Evolutionary conservation across 2,329 filamentous ascomycete genomes (phyloP).

Genomic region (Phialophora verrucosa): DNA sequence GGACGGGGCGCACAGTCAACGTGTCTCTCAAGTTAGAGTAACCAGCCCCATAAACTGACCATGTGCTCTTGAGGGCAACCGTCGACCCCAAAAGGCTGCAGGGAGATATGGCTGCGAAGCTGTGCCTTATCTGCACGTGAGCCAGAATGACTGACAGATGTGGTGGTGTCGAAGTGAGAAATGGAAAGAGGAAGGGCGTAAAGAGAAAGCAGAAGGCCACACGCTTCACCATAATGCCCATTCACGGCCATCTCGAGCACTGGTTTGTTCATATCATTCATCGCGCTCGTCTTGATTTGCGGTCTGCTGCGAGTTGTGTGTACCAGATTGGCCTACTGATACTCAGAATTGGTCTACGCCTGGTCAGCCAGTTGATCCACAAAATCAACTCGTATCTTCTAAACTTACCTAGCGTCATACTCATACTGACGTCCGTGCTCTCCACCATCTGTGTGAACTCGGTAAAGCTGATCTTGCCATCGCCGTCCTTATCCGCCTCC

Average conservation of each 20-base stretch:
- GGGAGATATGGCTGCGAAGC: no score
- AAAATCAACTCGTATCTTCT: neutral
- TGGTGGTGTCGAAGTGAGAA: neutral
- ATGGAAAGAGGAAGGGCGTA: neutral
- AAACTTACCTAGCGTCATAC: slow-evolving; percentile 67
- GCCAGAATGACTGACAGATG: no score
- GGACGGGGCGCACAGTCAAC: neutral
- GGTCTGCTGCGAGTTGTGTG: neutral
- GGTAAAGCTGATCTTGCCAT: slow-evolving; percentile 98
- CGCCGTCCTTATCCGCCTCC: slow-evolving; percentile 94
- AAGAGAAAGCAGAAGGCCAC: neutral
- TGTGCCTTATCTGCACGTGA: no score
- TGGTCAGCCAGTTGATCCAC: neutral
- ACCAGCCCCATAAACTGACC: no score
- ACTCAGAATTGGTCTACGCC: slow-evolving; percentile 5
- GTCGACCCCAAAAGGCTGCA: no score
- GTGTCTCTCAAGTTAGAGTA: neutral
- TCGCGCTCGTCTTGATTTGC: neutral
- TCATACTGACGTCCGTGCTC: slow-evolving; percentile 77
- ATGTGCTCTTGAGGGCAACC: no score
- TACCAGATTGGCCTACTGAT: neutral
- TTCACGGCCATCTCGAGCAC: neutral
- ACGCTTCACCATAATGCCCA: neutral
- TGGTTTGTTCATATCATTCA: neutral
- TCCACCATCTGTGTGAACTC: slow-evolving; percentile 99